Base-by-base conservation (phyloP, 768 basidiomycete genomes). In the Boletus rufocinnamomeus region DNA sequence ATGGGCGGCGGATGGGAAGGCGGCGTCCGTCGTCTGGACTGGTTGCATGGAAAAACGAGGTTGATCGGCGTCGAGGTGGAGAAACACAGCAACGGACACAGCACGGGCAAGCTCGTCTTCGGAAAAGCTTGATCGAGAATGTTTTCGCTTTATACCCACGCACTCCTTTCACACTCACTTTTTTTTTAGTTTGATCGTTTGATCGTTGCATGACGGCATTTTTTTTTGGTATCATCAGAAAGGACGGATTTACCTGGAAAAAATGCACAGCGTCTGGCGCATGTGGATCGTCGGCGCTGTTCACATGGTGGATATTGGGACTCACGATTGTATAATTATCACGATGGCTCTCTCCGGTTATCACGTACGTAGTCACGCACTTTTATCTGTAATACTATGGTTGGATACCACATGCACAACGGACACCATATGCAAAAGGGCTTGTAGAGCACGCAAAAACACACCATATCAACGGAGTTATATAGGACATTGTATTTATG, bases 1-100 rank as follows among this genome's bases (percentile, higher is more conserved):
- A 78, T 82, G 85, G 85, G 85, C 28, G 86, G 82, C 2, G 85
- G 84, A 14, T 87, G 85, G 86, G 84, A 86, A 28, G 78, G 79
- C 21, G 87, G 87, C n/a, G 84, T 89, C 30, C 79, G 85, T 47
- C 74, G 87, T 50, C 69, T 88, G 16, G 87, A 89, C 72, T 88
- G 83, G 80, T 75, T 89, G 46, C 83, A 83, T 21, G 78, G 80
- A 34, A 87, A 84, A 66, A 85, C 83, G 34, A 73, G 76, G 47
- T 67, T 89, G 38, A 75, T 84, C 34, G 87, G 87, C 27, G 77
- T 89, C 59, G 85, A 87, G 65, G 77, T 85, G 58, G 79, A 81
- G 65, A 83, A 79, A 60, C 72, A 75, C 48, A 65, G 70, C 9
- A 68, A 73, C 30, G 70, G 69, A n/a, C 68, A 69, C 41, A 67